Evolutionary conservation across 2,329 filamentous ascomycete genomes (phyloP).

Genomic region (Passalora sequoiae): DNA sequence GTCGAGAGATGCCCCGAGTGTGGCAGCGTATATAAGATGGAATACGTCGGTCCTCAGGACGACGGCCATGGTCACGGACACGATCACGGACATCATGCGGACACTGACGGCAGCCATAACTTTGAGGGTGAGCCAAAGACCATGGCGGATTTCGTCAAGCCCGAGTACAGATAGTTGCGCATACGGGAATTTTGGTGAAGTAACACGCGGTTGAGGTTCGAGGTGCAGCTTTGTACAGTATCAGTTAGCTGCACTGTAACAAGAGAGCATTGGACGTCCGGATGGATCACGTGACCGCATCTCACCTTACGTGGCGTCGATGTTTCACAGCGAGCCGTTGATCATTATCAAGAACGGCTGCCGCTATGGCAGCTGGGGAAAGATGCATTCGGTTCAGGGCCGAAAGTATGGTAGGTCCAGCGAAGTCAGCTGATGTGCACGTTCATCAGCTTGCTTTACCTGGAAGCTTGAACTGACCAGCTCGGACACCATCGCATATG

Average conservation of each 20-base stretch:
- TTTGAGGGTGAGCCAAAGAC: slow-evolving; percentile 81
- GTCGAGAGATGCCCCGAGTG: slow-evolving; percentile 95
- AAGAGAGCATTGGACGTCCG: neutral
- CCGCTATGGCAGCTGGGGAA: too few species aligned
- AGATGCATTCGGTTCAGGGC: too few species aligned
- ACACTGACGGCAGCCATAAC: slow-evolving; percentile 48
- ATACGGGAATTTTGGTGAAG: neutral
- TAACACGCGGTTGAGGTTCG: neutral
- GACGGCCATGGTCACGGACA: slow-evolving; percentile 57
- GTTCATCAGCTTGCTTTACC: too few species aligned
- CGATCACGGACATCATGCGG: slow-evolving; percentile 44
- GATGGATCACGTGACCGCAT: neutral
- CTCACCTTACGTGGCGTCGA: neutral
- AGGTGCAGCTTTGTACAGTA: slow-evolving; percentile 5
- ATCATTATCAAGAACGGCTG: too few species aligned
- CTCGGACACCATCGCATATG: too few species aligned
- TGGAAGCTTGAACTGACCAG: too few species aligned
- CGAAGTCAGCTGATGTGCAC: too few species aligned
- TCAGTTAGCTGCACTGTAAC: slow-evolving; percentile 1
- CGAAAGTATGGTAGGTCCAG: too few species aligned
- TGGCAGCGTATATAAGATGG: slow-evolving; percentile 95
- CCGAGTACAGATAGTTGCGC: slow-evolving; percentile 72
- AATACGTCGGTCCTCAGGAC: slow-evolving; percentile 82
- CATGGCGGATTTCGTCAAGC: slow-evolving; percentile 92
- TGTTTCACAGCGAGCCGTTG: too few species aligned